Percentiles rank a stretch among this genome's conserved stretches.
These are phyloP conservation scores for Gillenia trifoliata DNA, from an alignment of 306 rosid genomes.

Conservation along the genomic window DNA sequence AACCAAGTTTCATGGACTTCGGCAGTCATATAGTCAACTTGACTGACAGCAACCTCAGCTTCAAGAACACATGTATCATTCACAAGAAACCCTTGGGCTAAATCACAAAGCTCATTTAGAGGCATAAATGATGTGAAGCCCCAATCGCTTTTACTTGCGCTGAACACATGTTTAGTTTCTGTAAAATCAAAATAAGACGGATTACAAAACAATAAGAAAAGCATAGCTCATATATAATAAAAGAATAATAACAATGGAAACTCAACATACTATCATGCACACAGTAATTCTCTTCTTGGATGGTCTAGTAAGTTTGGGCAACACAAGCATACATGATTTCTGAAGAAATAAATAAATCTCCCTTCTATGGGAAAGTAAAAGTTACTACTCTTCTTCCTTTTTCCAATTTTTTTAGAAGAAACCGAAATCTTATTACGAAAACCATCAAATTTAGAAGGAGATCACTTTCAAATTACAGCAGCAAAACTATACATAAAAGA, in stretches of 20 bases:
- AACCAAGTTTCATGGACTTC: background rate
- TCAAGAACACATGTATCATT: constrained; percentile 8
- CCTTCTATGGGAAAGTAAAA: background rate
- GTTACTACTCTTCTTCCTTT: background rate
- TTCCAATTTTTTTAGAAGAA: background rate
- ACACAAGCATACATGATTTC: background rate
- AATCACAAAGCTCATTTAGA: constrained; percentile 6
- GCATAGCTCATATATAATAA: background rate
- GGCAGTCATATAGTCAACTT: background rate
- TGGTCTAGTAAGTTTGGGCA: background rate
- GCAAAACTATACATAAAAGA: background rate
- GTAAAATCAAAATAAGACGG: background rate
- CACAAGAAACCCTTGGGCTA: background rate
- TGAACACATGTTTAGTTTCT: constrained; percentile 7
- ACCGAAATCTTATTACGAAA: background rate
- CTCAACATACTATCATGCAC: background rate
- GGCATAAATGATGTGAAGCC: constrained; percentile 22
- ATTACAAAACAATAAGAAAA: background rate
- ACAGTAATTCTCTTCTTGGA: background rate
- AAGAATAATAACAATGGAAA: background rate
- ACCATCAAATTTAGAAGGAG: background rate
- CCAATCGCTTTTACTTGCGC: constrained; percentile 14
- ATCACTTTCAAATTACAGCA: background rate
- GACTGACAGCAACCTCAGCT: constrained; percentile 20
- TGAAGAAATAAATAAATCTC: background rate